A percentile compares a stretch with the other conserved stretches of the same genome.
Conservation (phyloP, 495 filamentous ascomycete genomes). For the Annulohypoxylon maeteangense region DNA sequence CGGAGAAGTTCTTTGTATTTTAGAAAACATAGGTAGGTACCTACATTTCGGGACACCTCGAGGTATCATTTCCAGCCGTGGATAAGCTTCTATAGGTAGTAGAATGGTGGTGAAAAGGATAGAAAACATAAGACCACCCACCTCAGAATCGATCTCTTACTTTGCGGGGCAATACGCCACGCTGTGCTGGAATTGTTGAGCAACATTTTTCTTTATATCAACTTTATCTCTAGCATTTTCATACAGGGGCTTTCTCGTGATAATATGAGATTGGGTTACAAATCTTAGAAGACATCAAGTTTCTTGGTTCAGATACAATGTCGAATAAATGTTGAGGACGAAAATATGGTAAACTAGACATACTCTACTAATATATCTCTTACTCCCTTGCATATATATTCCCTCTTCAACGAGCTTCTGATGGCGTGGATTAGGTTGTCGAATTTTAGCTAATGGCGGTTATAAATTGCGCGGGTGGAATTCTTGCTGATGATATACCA, state of each 20-base stretch:
- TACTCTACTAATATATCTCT: not conserved
- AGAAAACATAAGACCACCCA: not conserved
- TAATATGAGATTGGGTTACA: not conserved
- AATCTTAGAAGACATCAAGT: too few relatives aligned
- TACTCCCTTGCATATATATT: not conserved
- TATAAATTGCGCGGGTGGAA: constrained; percentile 37
- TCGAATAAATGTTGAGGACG: not conserved
- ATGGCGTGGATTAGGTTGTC: not conserved
- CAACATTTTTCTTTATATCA: not conserved
- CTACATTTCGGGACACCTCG: not conserved
- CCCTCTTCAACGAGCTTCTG: not conserved
- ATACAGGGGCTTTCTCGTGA: not conserved
- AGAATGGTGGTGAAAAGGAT: not conserved
- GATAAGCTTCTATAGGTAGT: not conserved
- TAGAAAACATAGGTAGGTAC: not conserved
- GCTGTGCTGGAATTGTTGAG: not conserved
- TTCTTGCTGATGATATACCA: constrained; percentile 59
- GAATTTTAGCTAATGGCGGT: not conserved
- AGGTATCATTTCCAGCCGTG: not conserved
- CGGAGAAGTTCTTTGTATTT: not conserved
- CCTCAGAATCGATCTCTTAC: not conserved
- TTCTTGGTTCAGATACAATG: too few relatives aligned
- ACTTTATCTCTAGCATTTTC: not conserved
- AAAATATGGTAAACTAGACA: not conserved
- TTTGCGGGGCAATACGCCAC: not conserved